Evolutionary conservation across 1,284 basidiomycete species (phyloP), one percentile per base, ranked within the genome.

Genomic region (Mrakiaceae sp.): DNA sequence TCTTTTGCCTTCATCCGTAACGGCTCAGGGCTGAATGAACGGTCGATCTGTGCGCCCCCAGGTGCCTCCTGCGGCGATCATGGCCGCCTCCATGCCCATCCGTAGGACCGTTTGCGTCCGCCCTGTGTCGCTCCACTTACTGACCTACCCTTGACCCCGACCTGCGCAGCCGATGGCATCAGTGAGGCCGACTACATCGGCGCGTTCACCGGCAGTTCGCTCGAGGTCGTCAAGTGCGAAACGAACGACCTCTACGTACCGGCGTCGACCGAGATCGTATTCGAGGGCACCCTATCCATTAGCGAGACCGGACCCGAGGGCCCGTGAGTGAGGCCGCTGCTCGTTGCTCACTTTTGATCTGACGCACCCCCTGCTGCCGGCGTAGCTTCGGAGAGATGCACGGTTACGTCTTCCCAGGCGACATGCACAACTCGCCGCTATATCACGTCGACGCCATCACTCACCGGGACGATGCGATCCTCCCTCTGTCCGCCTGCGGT

Each of bases 161-260:
- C 1, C 7, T 44, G 5, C 39, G 12, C 49, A 61, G 60, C 60
- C 60, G 66, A 63, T n/a, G 66, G 66, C 1, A 62, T 66, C 49
- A 63, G 61, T 40, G 66, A 66, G 16, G 66, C 66, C 6, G 62
- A 54, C 27, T 66, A 63, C 62, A 66, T 66, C 46, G 66, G 66
- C 6, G 66, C 66, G 16, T 63, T 63, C 43, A 66, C 66, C 3
- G 66, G 66, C 2, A 12, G 14, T 0, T 42, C 58, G 8, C 56
- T 66, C 51, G 62, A 63, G 39, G 58, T 66, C 50, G 43, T 66
- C 58, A 66, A 60, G 58, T 66, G 66, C 66, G 66, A 66, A 47
- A 63, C 62, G 4, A 66, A 60, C 58, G 58, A 66, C 55, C 6
- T 66, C 5, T 49, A 48, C 6, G 66, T 66, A 14, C 66, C 66